Percentiles rank a stretch among this genome's conserved stretches.
Conservation (phyloP, 345 rosid species). For the Reutealis trisperma region DNA sequence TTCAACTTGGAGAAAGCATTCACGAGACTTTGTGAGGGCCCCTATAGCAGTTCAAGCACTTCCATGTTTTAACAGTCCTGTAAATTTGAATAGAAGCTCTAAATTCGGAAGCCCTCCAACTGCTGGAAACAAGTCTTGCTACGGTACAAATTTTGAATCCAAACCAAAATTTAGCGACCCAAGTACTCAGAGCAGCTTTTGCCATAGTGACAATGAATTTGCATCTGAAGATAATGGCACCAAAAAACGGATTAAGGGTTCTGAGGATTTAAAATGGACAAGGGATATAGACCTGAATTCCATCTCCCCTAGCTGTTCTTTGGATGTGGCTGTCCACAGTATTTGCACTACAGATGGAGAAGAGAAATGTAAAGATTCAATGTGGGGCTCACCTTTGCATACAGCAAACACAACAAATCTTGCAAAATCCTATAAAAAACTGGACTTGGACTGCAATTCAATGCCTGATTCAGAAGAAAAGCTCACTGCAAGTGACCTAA, state of each 20-base stretch:
- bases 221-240: background rate
- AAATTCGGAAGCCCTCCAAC: constrained; percentile 13
- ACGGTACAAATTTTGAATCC: constrained; percentile 7
- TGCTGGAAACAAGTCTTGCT: constrained; percentile 8
- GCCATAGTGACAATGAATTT: constrained; percentile 9
- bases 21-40: constrained; percentile 2
- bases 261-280: constrained; percentile 10
- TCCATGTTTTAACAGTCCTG: constrained; percentile 32
- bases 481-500: constrained; percentile 8
- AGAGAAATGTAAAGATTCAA: constrained; percentile 15
- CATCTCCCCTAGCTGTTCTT: constrained; percentile 21
- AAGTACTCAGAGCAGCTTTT: constrained; percentile 3
- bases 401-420: background rate
- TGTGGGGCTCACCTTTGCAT: background rate
- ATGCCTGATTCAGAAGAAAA: constrained; percentile 10
- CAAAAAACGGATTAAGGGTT: background rate
- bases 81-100: constrained; percentile 14
- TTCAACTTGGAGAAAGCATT: constrained; percentile 22
- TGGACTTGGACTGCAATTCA: constrained; percentile 16
- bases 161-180: constrained; percentile 6
- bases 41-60: constrained; percentile 46
- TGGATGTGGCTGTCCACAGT: constrained; percentile 11
- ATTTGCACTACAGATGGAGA: constrained; percentile 15
- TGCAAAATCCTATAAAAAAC: background rate
- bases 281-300: constrained; percentile 14